phyloP scores from a whole-genome alignment of 305 asterid species.

The Fraxinus ornus region DNA sequence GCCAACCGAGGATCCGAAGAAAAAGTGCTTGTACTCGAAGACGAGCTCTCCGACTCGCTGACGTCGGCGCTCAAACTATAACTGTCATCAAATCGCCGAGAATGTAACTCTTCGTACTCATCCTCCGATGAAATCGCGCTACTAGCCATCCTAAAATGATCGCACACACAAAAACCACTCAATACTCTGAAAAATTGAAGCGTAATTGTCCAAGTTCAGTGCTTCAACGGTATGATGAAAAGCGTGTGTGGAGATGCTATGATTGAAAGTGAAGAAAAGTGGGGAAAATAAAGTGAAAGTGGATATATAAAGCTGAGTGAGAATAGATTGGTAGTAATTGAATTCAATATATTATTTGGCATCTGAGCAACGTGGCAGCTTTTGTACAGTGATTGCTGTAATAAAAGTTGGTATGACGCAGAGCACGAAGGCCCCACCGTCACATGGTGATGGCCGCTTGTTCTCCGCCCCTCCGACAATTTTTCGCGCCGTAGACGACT shows the following conservation, averaged over 20 bases:
- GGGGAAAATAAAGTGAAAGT: conserved; percentile 38
- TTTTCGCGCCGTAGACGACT: background rate
- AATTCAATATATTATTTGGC: conserved; percentile 18
- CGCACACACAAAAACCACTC: background rate
- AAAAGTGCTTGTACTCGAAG: conserved; percentile 54
- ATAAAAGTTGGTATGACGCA: conserved; percentile 23
- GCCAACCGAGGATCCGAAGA: conserved; percentile 43
- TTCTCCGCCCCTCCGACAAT: background rate
- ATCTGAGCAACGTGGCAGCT: background rate
- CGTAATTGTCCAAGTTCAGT: background rate
- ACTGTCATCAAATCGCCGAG: conserved; percentile 56
- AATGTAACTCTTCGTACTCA: conserved; percentile 43
- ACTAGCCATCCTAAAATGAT: conserved; percentile 31
- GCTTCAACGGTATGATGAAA: conserved; percentile 36
- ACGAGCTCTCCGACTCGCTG: conserved; percentile 86
- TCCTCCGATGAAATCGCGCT: conserved; percentile 42
- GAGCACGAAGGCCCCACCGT: conserved; percentile 41
- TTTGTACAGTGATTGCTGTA: conserved; percentile 18
- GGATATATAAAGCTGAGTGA: background rate
- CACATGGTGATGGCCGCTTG: conserved; percentile 40
- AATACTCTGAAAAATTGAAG: background rate
- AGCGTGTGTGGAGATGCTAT: conserved; percentile 31
- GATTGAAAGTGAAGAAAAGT: conserved; percentile 34
- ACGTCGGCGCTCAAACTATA: conserved; percentile 86
- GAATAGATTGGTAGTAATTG: background rate